Conservation (phyloP, 805 yeast genomes). For the Candida nanaspora region DNA sequence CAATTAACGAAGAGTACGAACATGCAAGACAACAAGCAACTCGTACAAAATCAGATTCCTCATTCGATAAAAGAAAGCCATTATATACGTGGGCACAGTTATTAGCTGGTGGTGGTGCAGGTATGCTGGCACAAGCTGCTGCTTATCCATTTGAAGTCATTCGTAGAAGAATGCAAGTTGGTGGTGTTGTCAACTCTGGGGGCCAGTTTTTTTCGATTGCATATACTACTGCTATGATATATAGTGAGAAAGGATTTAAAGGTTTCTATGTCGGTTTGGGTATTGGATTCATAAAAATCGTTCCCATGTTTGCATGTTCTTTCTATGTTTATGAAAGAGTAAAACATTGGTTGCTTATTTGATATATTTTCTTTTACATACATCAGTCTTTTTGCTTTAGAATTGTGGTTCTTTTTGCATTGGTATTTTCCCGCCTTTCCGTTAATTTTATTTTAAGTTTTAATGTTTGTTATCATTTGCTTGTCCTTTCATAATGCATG, state of each 20-base stretch:
- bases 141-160: constrained; percentile 96
- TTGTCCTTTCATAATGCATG: no score
- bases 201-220: constrained; percentile 50
- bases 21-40: background rate
- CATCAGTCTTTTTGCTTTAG: background rate
- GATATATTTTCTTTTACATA: constrained; percentile 3
- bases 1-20: constrained; percentile 25
- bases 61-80: constrained; percentile 49
- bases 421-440: no score
- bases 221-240: constrained; percentile 53
- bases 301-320: constrained; percentile 96
- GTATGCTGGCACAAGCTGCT: constrained; percentile 91
- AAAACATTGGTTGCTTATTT: constrained; percentile 65
- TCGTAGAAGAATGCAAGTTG: constrained; percentile 92
- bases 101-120: constrained; percentile 92
- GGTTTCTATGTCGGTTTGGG: constrained; percentile 94
- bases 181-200: constrained; percentile 57
- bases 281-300: constrained; percentile 90
- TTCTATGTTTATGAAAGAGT: constrained; percentile 89
- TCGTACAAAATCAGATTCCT: constrained; percentile 23
- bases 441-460: no score
- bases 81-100: constrained; percentile 88
- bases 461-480: no score
- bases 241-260: constrained; percentile 65
- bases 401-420: no score